Conservation (phyloP, 768 basidiomycete species). For the Galerina sulciceps region DNA sequence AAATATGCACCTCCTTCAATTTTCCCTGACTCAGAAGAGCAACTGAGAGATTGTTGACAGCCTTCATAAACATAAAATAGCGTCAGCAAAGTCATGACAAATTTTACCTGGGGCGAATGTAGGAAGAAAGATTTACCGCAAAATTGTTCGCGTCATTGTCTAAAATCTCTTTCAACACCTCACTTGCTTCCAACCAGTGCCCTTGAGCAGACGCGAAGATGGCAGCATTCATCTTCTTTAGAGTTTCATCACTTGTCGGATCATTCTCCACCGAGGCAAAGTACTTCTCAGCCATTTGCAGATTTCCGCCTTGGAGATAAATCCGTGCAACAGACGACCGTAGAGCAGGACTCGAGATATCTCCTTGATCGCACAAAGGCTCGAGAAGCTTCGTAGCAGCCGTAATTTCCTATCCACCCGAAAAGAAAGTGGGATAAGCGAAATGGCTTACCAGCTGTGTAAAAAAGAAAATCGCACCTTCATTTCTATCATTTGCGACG, state of each 20-base stretch:
- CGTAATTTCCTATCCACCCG: conserved; percentile 58
- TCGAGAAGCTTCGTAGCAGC: conserved; percentile 72
- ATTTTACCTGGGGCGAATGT: not conserved
- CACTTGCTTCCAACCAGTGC: conserved; percentile 62
- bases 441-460: not conserved
- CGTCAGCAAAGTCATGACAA: not conserved
- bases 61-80: conserved; percentile 38
- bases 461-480: conserved; percentile 49
- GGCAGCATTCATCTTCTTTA: conserved; percentile 67
- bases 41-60: conserved; percentile 80
- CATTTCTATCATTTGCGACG: conserved; percentile 85
- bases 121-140: conserved; percentile 44
- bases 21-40: conserved; percentile 72
- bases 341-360: conserved; percentile 53
- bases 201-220: conserved; percentile 71
- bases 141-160: conserved; percentile 62
- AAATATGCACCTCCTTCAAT: conserved; percentile 61
- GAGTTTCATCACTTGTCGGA: conserved; percentile 42
- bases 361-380: conserved; percentile 59
- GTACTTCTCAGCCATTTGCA: conserved; percentile 61
- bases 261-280: conserved; percentile 56
- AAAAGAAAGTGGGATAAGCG: not conserved
- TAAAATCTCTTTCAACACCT: conserved; percentile 46
- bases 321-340: conserved; percentile 74
- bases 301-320: conserved; percentile 74